phyloP scores from a whole-genome alignment of 202 grass and related monocot species.

The Dendrocalamus latiflorus region DNA sequence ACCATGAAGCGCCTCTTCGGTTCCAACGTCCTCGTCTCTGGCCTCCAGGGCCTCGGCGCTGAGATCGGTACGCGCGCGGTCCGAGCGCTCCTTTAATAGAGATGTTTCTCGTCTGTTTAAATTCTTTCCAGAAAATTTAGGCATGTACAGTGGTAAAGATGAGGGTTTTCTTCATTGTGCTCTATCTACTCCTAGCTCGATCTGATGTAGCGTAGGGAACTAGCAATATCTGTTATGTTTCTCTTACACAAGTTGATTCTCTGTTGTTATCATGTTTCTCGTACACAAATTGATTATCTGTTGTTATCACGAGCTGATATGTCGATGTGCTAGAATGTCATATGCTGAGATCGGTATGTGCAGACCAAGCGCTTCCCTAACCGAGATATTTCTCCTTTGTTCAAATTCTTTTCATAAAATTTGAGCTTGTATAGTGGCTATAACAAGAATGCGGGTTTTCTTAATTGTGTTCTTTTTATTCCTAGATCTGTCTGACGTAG shows the following conservation, averaged over 20 bases:
- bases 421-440: background rate
- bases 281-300: background rate
- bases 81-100: background rate
- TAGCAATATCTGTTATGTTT: background rate
- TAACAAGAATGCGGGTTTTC: background rate
- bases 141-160: background rate
- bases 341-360: background rate
- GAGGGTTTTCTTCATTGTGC: background rate
- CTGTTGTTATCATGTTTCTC: background rate
- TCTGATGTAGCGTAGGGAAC: background rate
- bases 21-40: slow-evolving; percentile 79
- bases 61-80: slow-evolving; percentile 57
- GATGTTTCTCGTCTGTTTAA: background rate
- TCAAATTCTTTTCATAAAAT: background rate
- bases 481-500: background rate
- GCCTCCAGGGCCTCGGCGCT: slow-evolving; percentile 67
- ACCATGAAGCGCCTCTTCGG: slow-evolving; percentile 89
- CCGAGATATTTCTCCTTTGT: background rate
- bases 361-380: background rate
- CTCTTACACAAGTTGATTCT: background rate
- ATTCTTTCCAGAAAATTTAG: background rate
- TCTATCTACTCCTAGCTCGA: background rate
- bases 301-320: background rate
- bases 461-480: background rate
- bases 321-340: background rate